Evolutionary conservation across 352 stramenopile species (phyloP), one percentile per base, ranked within the genome.

Genomic region (Phytophthora multivora): DNA sequence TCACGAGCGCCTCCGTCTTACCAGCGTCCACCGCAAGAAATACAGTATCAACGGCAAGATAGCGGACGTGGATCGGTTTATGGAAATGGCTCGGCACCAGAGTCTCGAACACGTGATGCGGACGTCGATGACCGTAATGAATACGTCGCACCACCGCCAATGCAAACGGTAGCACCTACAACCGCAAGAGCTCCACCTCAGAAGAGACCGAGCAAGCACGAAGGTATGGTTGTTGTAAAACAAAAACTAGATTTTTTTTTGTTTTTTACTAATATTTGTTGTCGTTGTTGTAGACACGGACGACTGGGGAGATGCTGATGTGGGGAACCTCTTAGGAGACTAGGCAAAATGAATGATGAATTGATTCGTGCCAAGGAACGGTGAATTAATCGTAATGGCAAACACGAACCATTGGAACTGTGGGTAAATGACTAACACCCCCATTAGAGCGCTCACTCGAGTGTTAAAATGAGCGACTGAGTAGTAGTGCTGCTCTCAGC

Each of bases 251-350:
- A 46, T 21, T 18, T 42, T 36, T 35, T 43, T 56, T 45, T 61
- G 23, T 36, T 33, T 57, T 23, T 23, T 2, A 23, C 21, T 47
- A 33, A 33, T 9, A 13, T 15, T 42, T 19, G 33, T 3, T n/a
- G n/a, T n/a, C n/a, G n/a, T n/a, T n/a, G n/a, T 47, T 69, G 25
- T 46, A 90, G 79, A 88, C n/a, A 71, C 77, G 15, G 82, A 95
- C 39, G 86, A 95, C 58, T 95, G 83, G 80, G 83, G 82, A 21
- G 82, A 93, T 38, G 86, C 86, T 0, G 83, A 95, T 40, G 83
- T 93, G 8, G 80, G 83, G 25, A 88, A 91, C 40, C 63, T 94
- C 42, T 65, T 91, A 51, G 77, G 77, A 57, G 85, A 93, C 60
- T 91, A 75, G 39, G 33, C 5, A 49, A 40, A 16, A 65, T 1